Evolutionary conservation across 2,329 filamentous ascomycete species (phyloP).

Genomic region (Claviceps arundinis): DNA sequence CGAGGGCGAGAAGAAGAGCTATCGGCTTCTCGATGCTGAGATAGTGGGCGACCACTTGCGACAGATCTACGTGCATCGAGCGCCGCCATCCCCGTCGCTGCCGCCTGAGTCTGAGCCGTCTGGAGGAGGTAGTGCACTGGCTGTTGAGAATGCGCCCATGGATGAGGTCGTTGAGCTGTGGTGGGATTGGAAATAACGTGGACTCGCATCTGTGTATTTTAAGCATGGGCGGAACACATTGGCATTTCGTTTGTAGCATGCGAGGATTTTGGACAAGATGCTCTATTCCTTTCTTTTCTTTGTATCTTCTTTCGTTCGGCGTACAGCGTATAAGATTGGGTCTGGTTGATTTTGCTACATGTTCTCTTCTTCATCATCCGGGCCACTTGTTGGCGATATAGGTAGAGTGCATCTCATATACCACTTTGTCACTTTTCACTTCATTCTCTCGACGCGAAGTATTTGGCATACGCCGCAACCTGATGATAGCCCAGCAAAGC

Average conservation of each 20-base stretch:
- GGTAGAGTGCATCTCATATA: too few relatives aligned
- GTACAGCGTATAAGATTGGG: background rate
- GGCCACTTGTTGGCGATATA: too few relatives aligned
- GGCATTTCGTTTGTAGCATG: background rate
- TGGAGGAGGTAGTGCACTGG: conserved; percentile 4
- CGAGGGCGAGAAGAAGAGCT: conserved; percentile 36
- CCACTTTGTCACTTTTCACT: too few relatives aligned
- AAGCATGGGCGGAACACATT: background rate
- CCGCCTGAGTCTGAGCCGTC: background rate
- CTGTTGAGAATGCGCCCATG: conserved; percentile 19
- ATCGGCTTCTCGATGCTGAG: conserved; percentile 31
- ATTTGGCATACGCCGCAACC: too few relatives aligned
- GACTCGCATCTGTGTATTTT: background rate
- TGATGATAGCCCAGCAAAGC: too few relatives aligned
- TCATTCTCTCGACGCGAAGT: too few relatives aligned
- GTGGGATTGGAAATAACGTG: conserved; percentile 23
- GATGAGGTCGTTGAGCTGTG: conserved; percentile 36
- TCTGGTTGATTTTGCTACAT: background rate
- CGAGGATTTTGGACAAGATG: background rate
- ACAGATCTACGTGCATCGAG: conserved; percentile 41
- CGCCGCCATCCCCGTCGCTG: conserved; percentile 7
- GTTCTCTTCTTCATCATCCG: background rate
- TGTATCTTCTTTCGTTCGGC: background rate
- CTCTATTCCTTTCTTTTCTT: background rate
- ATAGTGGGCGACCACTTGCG: conserved; percentile 29